A percentile compares a stretch with the other conserved stretches of the same genome.
Conservation (phyloP, 176 grass and related monocot genomes). For the Triticum aestivum region DNA sequence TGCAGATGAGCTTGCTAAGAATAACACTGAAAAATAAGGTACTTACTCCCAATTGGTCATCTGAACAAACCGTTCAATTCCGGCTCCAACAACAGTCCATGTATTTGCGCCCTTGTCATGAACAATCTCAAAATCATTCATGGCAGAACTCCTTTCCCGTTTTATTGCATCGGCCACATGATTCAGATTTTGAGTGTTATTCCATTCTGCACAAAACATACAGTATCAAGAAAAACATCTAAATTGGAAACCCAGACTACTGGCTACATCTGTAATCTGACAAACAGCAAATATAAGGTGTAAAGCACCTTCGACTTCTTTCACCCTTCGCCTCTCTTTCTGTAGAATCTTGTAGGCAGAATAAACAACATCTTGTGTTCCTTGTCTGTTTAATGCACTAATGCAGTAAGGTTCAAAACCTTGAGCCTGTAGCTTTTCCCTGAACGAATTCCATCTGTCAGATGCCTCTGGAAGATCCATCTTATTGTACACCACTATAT, state of each 20-base stretch:
- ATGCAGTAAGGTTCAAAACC: conserved; percentile 69
- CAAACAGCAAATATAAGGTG: neutral
- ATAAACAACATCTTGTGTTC: conserved; percentile 64
- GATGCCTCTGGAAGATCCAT: conserved; percentile 95
- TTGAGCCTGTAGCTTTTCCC: conserved; percentile 45
- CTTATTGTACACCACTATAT: conserved; percentile 89
- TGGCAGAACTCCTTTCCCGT: conserved; percentile 68
- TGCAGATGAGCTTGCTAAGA: neutral
- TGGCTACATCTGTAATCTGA: conserved; percentile 6
- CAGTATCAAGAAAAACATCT: conserved; percentile 23
- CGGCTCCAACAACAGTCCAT: conserved; percentile 82
- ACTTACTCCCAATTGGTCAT: conserved; percentile 98
- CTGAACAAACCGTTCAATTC: conserved; percentile 93
- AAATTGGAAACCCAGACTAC: neutral
- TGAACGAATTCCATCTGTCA: conserved; percentile 71
- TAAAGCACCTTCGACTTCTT: conserved; percentile 61
- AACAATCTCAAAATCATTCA: conserved; percentile 93
- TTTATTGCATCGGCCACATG: conserved; percentile 87
- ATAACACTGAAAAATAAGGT: neutral
- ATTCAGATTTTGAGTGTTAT: conserved; percentile 65
- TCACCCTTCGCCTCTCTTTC: conserved; percentile 72
- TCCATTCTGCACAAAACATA: conserved; percentile 61
- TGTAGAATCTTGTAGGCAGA: conserved; percentile 69
- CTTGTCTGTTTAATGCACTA: conserved; percentile 82
- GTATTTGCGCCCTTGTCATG: conserved; percentile 68